phyloP scores from a whole-genome alignment of 176 grass and related monocot species.

The Cymbopogon citratus region DNA sequence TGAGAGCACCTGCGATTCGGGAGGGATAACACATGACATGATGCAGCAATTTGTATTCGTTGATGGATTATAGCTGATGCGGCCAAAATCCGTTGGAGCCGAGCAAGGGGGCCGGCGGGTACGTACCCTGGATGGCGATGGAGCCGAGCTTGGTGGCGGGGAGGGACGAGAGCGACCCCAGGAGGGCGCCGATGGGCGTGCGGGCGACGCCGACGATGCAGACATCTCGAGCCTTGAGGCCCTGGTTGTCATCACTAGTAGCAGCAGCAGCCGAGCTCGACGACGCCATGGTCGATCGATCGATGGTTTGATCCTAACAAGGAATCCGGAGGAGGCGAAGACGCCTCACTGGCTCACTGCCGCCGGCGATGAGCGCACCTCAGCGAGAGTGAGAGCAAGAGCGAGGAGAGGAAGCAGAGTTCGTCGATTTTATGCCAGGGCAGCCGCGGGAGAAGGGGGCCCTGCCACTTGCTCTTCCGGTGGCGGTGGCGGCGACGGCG shows the following conservation, averaged over 20 bases:
- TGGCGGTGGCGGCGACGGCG: neutral
- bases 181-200: conserved; percentile 79
- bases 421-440: neutral
- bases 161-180: conserved; percentile 77
- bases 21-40: neutral
- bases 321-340: neutral
- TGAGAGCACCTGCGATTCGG: conserved; percentile 51
- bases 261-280: neutral
- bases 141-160: conserved; percentile 84
- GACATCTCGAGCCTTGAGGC: conserved; percentile 45
- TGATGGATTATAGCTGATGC: neutral
- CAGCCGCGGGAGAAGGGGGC: neutral
- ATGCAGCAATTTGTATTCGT: neutral
- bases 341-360: neutral
- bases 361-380: neutral
- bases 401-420: neutral
- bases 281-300: conserved; percentile 16
- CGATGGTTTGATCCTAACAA: neutral
- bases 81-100: neutral
- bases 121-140: conserved; percentile 67
- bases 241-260: neutral
- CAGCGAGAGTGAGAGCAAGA: neutral
- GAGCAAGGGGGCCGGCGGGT: neutral
- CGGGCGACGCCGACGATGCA: conserved; percentile 83
- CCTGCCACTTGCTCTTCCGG: neutral